These are phyloP conservation scores for Stygiomarasmius scandens DNA, from an alignment of 1,284 basidiomycete species.

Conservation along the genomic window DNA sequence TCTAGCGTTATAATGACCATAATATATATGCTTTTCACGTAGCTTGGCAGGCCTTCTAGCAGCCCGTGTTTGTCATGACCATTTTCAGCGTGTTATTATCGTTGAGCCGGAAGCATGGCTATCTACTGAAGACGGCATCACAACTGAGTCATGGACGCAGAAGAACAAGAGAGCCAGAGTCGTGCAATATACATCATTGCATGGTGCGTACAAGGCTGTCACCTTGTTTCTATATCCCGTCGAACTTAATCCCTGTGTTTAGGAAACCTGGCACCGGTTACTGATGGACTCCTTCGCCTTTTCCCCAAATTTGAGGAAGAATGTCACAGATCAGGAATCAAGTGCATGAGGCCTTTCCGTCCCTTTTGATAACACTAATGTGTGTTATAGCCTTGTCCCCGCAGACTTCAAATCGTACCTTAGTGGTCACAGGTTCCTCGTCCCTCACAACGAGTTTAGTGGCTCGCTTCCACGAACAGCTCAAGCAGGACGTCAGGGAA, in stretches of 20 bases:
- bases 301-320: constrained; percentile 30
- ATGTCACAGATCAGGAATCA: constrained; percentile 18
- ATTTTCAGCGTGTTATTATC: constrained; percentile 35
- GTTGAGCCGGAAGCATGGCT: constrained; percentile 35
- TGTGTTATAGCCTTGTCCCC: constrained; percentile 14
- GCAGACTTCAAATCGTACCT: neutral
- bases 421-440: neutral
- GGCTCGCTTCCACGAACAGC: neutral
- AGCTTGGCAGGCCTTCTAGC: constrained; percentile 30
- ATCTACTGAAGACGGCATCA: constrained; percentile 18
- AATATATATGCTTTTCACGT: too few species aligned
- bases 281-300: constrained; percentile 21
- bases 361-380: neutral
- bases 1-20: too few species aligned
- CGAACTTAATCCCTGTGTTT: too few species aligned
- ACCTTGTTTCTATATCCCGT: neutral
- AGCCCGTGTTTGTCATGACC: constrained; percentile 29
- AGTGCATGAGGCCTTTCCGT: constrained; percentile 9
- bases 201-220: constrained; percentile 19
- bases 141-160: constrained; percentile 17
- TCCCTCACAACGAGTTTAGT: neutral
- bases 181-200: constrained; percentile 28
- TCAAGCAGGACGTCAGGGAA: constrained; percentile 17
- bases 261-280: neutral
- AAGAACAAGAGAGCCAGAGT: constrained; percentile 25